Base-by-base conservation (phyloP, 2,329 filamentous ascomycete genomes). In the Meredithiella fracta region DNA sequence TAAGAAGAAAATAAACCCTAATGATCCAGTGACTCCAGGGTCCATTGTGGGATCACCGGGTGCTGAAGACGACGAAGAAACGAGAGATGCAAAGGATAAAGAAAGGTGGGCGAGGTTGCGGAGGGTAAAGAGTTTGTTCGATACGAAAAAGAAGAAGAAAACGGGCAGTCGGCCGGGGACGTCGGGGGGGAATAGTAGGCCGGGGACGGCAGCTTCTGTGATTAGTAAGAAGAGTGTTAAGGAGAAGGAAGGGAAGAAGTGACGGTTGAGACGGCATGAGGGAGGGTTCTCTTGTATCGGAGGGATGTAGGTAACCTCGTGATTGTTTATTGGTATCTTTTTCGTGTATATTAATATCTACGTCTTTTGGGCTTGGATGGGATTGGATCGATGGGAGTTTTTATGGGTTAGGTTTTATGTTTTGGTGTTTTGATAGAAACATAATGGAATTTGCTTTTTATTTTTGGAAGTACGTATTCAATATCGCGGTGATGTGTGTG, bases 31-130 rank as follows among this genome's bases (percentile, higher is more conserved):
- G 29, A 34, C 29, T 11, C 29, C 29, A 34, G 29, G 29, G 29
- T 34, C 29, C 5, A 5, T 34, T 5, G 29, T 34, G 29, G 49
- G 26, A 14, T 54, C 51, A 8, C 51, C 47, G 3, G 34, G 40
- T 15, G 17, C 17, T 38, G 40, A 47, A 47, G 26, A 54, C 9
- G 40, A 51, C 40, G 11, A 74, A 49, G 70, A 68, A 40, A 66
- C 66, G 0, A 69, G 73, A 25, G 72, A 74, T 50, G 73, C 69
- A 47, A 83, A 83, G 64, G 83, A 87, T 59, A 84, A 84, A 65
- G 81, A 85, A 67, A 74, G 83, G 60, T 86, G 83, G 83, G 77
- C 81, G n/a, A 75, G 81, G 61, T 68, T 88, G 60, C 76, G 81
- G 62, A 76, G 78, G 58, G 82, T 88, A 58, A 85, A 85, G 72